Percentiles rank a stretch among this genome's conserved stretches.
These are phyloP conservation scores for Penicillium tannophilum DNA, from an alignment of 495 filamentous ascomycete species.

Conservation along the genomic window DNA sequence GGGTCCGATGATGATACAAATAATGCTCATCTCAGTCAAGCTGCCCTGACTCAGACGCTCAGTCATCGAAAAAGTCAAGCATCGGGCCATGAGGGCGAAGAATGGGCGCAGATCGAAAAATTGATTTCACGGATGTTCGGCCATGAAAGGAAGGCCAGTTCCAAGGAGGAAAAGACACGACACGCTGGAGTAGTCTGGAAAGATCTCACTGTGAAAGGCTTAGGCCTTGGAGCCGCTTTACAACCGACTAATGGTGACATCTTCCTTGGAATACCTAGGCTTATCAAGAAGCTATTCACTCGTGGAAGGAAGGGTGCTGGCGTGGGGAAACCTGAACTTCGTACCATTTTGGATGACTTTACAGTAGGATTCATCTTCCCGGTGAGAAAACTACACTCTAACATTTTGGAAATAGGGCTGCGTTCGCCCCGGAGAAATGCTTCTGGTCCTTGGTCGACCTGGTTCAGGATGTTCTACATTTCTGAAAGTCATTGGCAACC, in stretches of 20 bases:
- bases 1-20: neutral
- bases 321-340: conserved; percentile 52
- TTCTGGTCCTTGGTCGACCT: conserved; percentile 71
- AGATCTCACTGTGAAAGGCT: conserved; percentile 65
- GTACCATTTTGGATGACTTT: conserved; percentile 66
- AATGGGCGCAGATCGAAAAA: conserved; percentile 58
- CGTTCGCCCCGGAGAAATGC: conserved; percentile 49
- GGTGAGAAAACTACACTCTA: neutral
- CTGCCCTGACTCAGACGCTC: conserved; percentile 51
- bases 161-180: conserved; percentile 65
- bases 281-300: conserved; percentile 51
- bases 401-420: conserved; percentile 38
- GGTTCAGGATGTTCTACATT: conserved; percentile 75
- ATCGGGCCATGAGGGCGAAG: conserved; percentile 46
- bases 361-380: conserved; percentile 32
- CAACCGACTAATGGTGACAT: conserved; percentile 67
- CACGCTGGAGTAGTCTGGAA: conserved; percentile 62
- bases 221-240: conserved; percentile 65
- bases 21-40: conserved; percentile 39
- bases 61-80: conserved; percentile 51
- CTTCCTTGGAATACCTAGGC: conserved; percentile 57
- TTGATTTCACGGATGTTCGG: conserved; percentile 69
- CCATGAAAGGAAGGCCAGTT: conserved; percentile 57
- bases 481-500: conserved; percentile 68
- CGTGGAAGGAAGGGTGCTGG: conserved; percentile 42